Base-by-base conservation (phyloP, 306 rosid species). In the Senna siamea region DNA sequence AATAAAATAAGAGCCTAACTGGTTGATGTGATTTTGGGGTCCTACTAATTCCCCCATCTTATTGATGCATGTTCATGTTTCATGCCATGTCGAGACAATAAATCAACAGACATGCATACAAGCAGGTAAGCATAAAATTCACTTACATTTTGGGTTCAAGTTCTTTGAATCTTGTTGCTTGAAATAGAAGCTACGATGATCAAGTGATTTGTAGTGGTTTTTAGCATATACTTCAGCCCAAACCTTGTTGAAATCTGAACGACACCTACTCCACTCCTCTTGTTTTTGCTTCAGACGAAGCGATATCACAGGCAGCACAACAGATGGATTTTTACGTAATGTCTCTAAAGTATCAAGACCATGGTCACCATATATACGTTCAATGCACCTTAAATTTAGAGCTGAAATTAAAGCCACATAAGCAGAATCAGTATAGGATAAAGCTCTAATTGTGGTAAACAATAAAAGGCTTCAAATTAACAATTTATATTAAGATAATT, bases 151-250 rank as follows among this genome's bases (percentile, higher is more conserved):
- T 69, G 92, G 74, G 81, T 90, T 82, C 90, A 92, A 85, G 86
- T 93, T 90, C 89, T 90, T 92, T 1, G 98, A 85, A 76, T 95
- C 99, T 87, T 92, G 97, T 76, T 90, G 98, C 87, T 92, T 95
- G 92, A 95, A 95, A 69, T 90, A 87, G 87, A 92, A 90, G 88
- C 99, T 95, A 70, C 97, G 90, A 59, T 90, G 96, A 83, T 95
- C 98, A 74, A 90, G 98, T 48, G 99, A 90, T 52, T 88, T 92
- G 80, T 89, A 83, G 87, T 90, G 93, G 77, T 90, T 95, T 85
- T 87, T 92, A 52, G 93, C 74, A 87, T 92, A 94, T 54, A 90
- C 86, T 77, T 90, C 93, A 65, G 96, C 98, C 98, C 99, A 95
- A 69, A 95, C 93, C 85, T 90, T 95, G 75, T 88, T 89, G 78